Conservation (phyloP, 2,329 filamentous ascomycete genomes). For the Trichoderma polysporum region DNA sequence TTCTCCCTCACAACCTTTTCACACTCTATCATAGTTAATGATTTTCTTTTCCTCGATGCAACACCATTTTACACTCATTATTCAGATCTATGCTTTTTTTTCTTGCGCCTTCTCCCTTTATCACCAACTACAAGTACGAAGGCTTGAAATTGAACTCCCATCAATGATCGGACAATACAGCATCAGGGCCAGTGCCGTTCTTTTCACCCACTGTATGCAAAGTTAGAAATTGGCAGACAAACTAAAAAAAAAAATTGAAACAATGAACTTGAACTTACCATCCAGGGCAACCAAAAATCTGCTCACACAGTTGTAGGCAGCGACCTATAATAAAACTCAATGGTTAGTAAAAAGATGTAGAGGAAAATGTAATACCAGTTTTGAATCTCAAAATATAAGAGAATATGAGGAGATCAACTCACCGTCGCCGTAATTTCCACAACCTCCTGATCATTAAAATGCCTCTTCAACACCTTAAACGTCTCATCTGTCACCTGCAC, state of each 20-base stretch:
- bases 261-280: slow-evolving; percentile 47
- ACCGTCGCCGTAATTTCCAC: slow-evolving; percentile 80
- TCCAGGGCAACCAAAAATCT: slow-evolving; percentile 80
- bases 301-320: slow-evolving; percentile 82
- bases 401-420: slow-evolving; percentile 26
- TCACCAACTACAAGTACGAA: neutral
- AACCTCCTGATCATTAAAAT: slow-evolving; percentile 69
- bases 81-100: neutral
- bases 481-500: slow-evolving; percentile 68
- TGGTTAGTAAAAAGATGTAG: neutral
- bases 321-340: slow-evolving; percentile 43
- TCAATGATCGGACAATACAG: slow-evolving; percentile 36
- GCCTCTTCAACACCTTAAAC: slow-evolving; percentile 60
- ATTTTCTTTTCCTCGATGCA: neutral
- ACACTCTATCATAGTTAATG: neutral
- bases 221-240: slow-evolving; percentile 21
- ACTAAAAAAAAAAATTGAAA: slow-evolving; percentile 10
- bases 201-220: slow-evolving; percentile 52
- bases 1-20: slow-evolving; percentile 12
- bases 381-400: neutral
- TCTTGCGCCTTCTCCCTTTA: neutral
- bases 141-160: neutral
- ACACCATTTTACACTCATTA: neutral
- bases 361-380: neutral
- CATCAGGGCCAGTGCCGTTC: slow-evolving; percentile 52